Percentiles rank a stretch among this genome's conserved stretches.
Evolutionary conservation across 2,329 filamentous ascomycete genomes (phyloP).

Genomic region (Cytospora schulzeri): DNA sequence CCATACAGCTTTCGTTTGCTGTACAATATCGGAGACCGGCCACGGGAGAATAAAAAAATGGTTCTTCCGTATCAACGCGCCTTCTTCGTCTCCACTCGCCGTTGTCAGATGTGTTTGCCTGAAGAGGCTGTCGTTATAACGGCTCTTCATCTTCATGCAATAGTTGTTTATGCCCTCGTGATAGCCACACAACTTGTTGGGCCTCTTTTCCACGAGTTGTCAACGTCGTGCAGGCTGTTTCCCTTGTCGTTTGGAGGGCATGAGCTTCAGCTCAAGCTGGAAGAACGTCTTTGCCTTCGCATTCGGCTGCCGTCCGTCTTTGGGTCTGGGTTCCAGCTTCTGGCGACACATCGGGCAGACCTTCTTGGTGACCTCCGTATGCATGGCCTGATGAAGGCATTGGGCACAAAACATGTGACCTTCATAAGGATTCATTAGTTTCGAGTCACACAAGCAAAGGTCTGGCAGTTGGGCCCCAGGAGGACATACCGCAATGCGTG

Average conservation of each 20-base stretch:
- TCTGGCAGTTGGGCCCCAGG: not conserved
- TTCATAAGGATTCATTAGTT: constrained; percentile 36
- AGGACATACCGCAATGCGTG: constrained; percentile 65
- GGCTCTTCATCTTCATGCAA: not conserved
- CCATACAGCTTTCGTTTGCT: constrained; percentile 3
- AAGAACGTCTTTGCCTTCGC: constrained; percentile 47
- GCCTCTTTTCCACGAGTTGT: not conserved
- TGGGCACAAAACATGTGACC: constrained; percentile 67
- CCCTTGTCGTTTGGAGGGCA: constrained; percentile 57
- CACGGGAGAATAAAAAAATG: not conserved
- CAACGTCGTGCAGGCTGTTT: constrained; percentile 37
- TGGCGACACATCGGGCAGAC: constrained; percentile 67
- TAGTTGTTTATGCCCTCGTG: not conserved
- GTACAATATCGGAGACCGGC: not conserved
- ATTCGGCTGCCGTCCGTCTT: constrained; percentile 25
- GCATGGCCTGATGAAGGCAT: constrained; percentile 62
- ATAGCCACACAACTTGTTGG: not conserved
- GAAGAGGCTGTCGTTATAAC: not conserved
- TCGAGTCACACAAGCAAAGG: not conserved
- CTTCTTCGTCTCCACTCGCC: not conserved
- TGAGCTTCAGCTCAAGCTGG: constrained; percentile 63
- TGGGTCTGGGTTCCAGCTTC: constrained; percentile 49
- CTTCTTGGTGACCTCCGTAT: constrained; percentile 57
- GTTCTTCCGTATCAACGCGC: not conserved
- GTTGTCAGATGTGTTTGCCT: not conserved